A percentile compares a stretch with the other conserved stretches of the same genome.
phyloP scores from a whole-genome alignment of 805 yeast species.

The Blastobotrys peoriensis region DNA sequence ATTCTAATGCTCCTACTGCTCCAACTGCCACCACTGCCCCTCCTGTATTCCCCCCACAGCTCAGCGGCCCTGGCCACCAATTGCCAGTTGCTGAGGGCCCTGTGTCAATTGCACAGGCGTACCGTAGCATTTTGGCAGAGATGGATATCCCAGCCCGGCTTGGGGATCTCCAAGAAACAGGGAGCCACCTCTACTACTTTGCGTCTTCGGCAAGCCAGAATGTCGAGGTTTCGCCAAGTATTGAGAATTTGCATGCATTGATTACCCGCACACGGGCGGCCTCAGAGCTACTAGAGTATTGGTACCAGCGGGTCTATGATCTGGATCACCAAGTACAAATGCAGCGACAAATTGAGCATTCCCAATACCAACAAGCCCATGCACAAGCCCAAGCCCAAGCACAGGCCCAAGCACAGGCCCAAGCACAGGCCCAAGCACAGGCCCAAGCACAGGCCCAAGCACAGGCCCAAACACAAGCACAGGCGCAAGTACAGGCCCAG shows the following conservation, averaged over 20 bases:
- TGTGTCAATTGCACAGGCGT: background rate
- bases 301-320: conserved; percentile 17
- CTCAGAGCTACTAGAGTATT: conserved; percentile 16
- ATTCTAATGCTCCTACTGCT: too few species aligned
- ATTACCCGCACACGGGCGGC: conserved; percentile 14
- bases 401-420: conserved; percentile 4
- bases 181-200: conserved; percentile 17
- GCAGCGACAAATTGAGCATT: conserved; percentile 8
- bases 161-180: conserved; percentile 18
- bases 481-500: conserved; percentile 3
- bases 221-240: conserved; percentile 12
- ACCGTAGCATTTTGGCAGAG: background rate
- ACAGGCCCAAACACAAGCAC: conserved; percentile 7
- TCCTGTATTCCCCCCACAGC: background rate
- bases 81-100: too few species aligned
- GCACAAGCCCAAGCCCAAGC: conserved; percentile 8
- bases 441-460: conserved; percentile 6
- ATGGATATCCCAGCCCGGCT: conserved; percentile 10
- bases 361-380: conserved; percentile 8
- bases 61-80: background rate
- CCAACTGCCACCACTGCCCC: background rate
- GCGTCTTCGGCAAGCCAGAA: conserved; percentile 4
- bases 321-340: conserved; percentile 6
- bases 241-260: conserved; percentile 15
- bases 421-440: too few species aligned